These are phyloP conservation scores for Aegilops longissima DNA, from an alignment of 176 grass and related monocot genomes.

Conservation along the genomic window DNA sequence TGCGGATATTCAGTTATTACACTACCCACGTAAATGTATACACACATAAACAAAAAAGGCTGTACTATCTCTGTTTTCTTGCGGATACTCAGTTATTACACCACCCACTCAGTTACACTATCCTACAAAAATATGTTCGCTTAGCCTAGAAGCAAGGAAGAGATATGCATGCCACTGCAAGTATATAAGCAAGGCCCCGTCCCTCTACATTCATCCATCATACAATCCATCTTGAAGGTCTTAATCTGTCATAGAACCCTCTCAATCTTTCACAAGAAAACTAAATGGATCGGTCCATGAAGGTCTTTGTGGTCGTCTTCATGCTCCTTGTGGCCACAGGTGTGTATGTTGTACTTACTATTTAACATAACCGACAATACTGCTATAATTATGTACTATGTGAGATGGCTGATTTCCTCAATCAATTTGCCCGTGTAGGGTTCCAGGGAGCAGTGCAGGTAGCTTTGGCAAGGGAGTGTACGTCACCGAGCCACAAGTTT, in stretches of 20 bases:
- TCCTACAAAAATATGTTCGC: neutral
- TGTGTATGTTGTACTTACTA: neutral
- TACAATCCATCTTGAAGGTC: neutral
- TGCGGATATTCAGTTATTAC: no score
- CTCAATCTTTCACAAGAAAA: neutral
- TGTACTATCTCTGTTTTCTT: no score
- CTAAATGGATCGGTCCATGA: neutral
- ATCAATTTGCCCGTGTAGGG: slow-evolving; percentile 23
- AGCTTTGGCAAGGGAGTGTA: slow-evolving; percentile 40
- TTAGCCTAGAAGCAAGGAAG: neutral
- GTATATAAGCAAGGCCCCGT: neutral
- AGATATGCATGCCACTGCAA: neutral
- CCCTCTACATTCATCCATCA: neutral
- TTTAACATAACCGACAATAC: no score
- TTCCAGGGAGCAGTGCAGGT: slow-evolving; percentile 1
- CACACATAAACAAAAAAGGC: no score
- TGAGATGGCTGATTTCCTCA: neutral
- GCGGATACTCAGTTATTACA: no score
- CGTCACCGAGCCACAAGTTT: slow-evolving; percentile 40
- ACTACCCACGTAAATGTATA: neutral
- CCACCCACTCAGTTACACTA: neutral
- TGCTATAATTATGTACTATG: neutral
- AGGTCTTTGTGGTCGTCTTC: neutral
- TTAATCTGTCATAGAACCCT: neutral
- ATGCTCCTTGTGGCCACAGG: neutral